Percentiles rank a stretch among this genome's conserved stretches.
These are phyloP conservation scores for Tylopilus rubrobrunneus DNA, from an alignment of 768 basidiomycete genomes.

Conservation along the genomic window DNA sequence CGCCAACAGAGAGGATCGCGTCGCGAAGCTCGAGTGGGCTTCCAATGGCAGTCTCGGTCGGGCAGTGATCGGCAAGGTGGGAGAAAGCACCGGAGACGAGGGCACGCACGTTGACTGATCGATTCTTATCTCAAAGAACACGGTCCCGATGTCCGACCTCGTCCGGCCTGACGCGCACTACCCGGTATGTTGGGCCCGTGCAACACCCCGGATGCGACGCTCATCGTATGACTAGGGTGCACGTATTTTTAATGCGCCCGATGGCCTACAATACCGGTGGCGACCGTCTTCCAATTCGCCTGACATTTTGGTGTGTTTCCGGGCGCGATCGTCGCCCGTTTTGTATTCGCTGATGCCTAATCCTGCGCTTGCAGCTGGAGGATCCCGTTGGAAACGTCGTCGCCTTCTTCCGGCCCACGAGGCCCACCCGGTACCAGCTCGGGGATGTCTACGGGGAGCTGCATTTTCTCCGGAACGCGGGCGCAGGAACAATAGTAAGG, in stretches of 20 bases:
- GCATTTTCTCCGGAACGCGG: slow-evolving; percentile 75
- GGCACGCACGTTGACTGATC: slow-evolving; percentile 21
- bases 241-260: slow-evolving; percentile 77
- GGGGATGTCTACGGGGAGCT: slow-evolving; percentile 86
- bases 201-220: slow-evolving; percentile 8
- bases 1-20: slow-evolving; percentile 81
- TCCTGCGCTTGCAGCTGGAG: slow-evolving; percentile 51
- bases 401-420: slow-evolving; percentile 76
- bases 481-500: slow-evolving; percentile 75
- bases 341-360: slow-evolving; percentile 3
- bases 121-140: slow-evolving; percentile 48
- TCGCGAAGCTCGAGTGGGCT: slow-evolving; percentile 87
- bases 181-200: slow-evolving; percentile 43
- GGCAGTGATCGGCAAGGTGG: slow-evolving; percentile 80
- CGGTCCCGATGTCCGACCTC: slow-evolving; percentile 78
- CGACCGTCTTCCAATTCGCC: slow-evolving; percentile 56
- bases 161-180: slow-evolving; percentile 63
- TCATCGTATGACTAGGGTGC: slow-evolving; percentile 41
- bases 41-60: slow-evolving; percentile 80
- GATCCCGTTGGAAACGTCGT: slow-evolving; percentile 66
- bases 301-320: slow-evolving; percentile 55
- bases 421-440: slow-evolving; percentile 76
- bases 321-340: slow-evolving; percentile 4
- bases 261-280: slow-evolving; percentile 80
- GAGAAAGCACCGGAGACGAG: slow-evolving; percentile 16